Conservation (phyloP, 2,329 filamentous ascomycete species). For the Byssochlamys sp. region DNA sequence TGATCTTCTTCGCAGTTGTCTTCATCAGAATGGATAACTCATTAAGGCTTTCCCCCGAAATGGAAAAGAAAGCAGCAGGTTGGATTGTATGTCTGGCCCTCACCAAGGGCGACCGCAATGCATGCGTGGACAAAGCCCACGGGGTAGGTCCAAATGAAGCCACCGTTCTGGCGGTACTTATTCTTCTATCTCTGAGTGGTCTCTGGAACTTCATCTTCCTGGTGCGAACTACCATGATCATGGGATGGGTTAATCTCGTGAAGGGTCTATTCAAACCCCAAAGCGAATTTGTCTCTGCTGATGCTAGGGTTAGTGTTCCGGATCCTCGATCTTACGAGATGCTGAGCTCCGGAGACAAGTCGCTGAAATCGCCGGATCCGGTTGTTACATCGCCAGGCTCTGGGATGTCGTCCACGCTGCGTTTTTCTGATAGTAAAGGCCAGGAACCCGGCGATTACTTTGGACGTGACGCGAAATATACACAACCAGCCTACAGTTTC, state of each 20-base stretch:
- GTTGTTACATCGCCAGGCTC: constrained; percentile 19
- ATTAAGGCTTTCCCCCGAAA: constrained; percentile 47
- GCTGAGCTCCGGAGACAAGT: constrained; percentile 38
- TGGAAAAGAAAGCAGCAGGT: constrained; percentile 46
- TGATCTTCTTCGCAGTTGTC: constrained; percentile 85
- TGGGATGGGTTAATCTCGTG: constrained; percentile 66
- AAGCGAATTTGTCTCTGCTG: constrained; percentile 80
- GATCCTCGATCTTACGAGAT: constrained; percentile 70
- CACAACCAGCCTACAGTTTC: constrained; percentile 40
- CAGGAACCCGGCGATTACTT: constrained; percentile 28
- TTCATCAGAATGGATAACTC: constrained; percentile 81
- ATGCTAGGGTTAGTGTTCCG: constrained; percentile 58
- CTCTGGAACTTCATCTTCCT: constrained; percentile 77
- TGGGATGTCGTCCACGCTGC: constrained; percentile 13
- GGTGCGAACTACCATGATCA: constrained; percentile 72
- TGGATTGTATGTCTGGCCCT: constrained; percentile 66
- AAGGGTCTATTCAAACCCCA: constrained; percentile 37
- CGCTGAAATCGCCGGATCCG: constrained; percentile 26
- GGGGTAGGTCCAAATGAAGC: constrained; percentile 61
- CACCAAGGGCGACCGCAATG: constrained; percentile 50
- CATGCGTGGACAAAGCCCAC: constrained; percentile 55
- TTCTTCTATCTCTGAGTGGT: constrained; percentile 76
- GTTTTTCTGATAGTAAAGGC: constrained; percentile 12
- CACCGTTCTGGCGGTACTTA: constrained; percentile 69
- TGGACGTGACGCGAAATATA: constrained; percentile 38